Evolutionary conservation across 768 basidiomycete species (phyloP), one percentile per base, ranked within the genome.

Genomic region (Floccularia luteovirens): DNA sequence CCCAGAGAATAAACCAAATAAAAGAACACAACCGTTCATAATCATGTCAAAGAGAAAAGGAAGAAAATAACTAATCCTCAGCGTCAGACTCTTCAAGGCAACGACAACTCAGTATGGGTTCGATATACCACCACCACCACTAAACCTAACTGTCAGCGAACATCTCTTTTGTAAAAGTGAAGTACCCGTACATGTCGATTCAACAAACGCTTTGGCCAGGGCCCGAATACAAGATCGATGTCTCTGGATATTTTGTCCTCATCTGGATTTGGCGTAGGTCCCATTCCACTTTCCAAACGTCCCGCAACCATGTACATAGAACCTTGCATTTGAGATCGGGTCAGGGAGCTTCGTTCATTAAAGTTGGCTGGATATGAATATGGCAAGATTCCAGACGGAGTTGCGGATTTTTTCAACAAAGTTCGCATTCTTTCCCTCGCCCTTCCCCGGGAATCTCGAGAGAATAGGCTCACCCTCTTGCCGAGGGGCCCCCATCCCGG

Each of bases 61-160:
- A n/a, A n/a, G 25, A 17, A 44, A 21, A 31, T 39, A 21, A 21
- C 45, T 48, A 60, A 44, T 54, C 55, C 34, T 71, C 68, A 22
- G 53, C 49, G 32, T 79, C 77, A 2, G 69, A 65, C 6, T 85
- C 84, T 11, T 71, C 64, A 23, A 73, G 56, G 52, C 76, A 81
- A 38, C 69, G 68, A 57, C 82, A 88, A 49, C 76, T 78, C 7
- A 83, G 38, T 14, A 82, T 53, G 3, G 79, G 75, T 48, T 82
- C 75, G 1, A 83, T 38, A 39, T 77, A 74, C 82, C 81, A 83
- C 80, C 80, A 77, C 87, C 88, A 90, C 86, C 87, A 89, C 87
- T 89, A 47, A 12, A 23, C 14, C 19, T 25, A 17, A 31, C 31
- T 40, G 43, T 34, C 14, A 42, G 36, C 13, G 20, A 8, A 12